Base-by-base conservation (phyloP, 805 yeast genomes). In the Yamadazyma paraphyllophila region DNA sequence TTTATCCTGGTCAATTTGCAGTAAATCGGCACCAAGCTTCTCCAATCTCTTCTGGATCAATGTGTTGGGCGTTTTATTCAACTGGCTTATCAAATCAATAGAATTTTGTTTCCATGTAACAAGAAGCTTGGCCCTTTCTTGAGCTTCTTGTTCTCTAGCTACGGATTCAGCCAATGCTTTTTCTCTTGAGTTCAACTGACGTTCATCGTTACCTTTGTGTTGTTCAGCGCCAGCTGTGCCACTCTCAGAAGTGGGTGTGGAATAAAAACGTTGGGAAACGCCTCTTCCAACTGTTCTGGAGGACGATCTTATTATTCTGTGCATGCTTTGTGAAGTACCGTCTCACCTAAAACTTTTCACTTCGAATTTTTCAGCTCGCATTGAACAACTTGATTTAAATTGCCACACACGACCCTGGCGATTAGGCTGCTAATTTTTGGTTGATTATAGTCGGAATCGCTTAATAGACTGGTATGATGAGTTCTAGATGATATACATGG, bases 81-180 rank as follows among this genome's bases (percentile, higher is more conserved):
- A 64, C 10, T 59, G 52, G 6, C 58, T 45, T n/a, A 71, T 62
- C 41, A 60, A 51, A 4, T 54, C 56, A 12, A 48, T 52, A 2
- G 73, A 61, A 32, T 55, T 46, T 14, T 53, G 48, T 45, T 60
- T 64, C 45, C 66, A 58, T 48, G 68, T 68, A 15, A 70, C 57
- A 36, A 70, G 52, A 15, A 62, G 59, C 46, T 66, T 67, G 33
- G 67, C 64, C 41, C 52, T 63, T 13, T 66, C 63, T 30, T 60
- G 52, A n/a, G 64, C 66, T 48, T 66, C 74, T 57, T 69, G 74
- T 45, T 71, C 76, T 46, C 61, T 58, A 7, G 74, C 74, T n/a
- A 68, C 56, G 1, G 75, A 74, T 47, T 69, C 74, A 1, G 73
- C 71, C 37, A 71, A 49, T n/a, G 70, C 72, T 45, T 54, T 60